Base-by-base conservation (phyloP, 1,139 yeast genomes). In the Barnettozyma hawaiiensis region DNA sequence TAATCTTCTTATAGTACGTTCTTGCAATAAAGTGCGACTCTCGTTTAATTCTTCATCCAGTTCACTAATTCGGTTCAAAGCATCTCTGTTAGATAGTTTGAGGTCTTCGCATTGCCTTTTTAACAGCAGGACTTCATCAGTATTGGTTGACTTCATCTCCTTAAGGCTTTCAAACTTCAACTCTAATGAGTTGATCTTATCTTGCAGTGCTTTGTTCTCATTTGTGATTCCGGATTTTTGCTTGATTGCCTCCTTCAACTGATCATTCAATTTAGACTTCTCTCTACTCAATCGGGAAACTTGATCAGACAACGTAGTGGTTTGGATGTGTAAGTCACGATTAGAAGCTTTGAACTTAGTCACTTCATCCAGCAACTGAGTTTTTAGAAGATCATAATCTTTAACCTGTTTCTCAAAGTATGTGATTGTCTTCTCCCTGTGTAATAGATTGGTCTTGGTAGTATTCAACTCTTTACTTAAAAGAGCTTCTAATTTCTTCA, bases 11-110 rank as follows among this genome's bases (percentile, higher is more conserved):
- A 87, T 75, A 0, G 87, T 79, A 4, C 95, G 75, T 52, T 89
- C 96, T 55, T 82, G 92, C 8, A 90, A 64, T 60, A 80, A 70
- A 35, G 76, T 73, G 47, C 87, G 75, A 5, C 85, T 70, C 46
- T 90, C 97, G 9, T 75, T 68, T 14, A 90, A 63, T 55, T 90
- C 96, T 46, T 87, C 96, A 52, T 85, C 90, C 39, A 90, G 62
- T 3, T 78, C 73, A 46, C 85, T 92, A 23, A 76, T 69, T 49
- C 76, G 73, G 42, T 70, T 69, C 27, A 71, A 70, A 4, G 80
- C 69, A 53, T 90, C 97, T 48, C 76, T 76, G 27, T 81, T 64
- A 43, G 83, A 78, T 74, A 83, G 75, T 7, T 71, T 62, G 40
- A 87, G 63, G 57, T 90, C 97, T 38, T 89, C 96, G 45, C 81